These are phyloP conservation scores for Chrysochromulina tobinii DNA, from an alignment of 78 protist genomes.

Conservation along the genomic window DNA sequence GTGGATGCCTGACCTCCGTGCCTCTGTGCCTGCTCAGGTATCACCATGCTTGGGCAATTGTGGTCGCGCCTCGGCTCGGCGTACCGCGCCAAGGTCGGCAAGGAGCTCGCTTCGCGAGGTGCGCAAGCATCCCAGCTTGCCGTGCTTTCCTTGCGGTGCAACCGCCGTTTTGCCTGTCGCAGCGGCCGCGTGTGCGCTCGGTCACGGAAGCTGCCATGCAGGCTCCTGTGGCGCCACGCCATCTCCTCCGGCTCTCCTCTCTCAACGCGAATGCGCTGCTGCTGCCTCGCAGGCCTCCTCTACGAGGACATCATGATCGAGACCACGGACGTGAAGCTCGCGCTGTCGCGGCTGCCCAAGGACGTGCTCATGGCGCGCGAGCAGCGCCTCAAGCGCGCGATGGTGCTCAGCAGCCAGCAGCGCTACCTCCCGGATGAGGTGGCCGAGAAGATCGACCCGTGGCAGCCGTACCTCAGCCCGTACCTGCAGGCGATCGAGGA, in stretches of 20 bases:
- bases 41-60: not conserved
- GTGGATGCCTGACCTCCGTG: too few species aligned
- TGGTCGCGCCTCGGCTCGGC: not conserved
- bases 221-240: too few species aligned
- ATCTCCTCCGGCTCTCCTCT: too few species aligned
- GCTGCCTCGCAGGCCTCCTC: not conserved
- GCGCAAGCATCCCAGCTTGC: not conserved
- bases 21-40: too few species aligned
- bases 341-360: not conserved
- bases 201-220: too few species aligned
- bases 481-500: not conserved
- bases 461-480: not conserved
- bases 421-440: not conserved
- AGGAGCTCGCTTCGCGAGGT: not conserved
- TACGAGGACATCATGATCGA: not conserved
- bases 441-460: not conserved
- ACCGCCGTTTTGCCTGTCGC: too few species aligned
- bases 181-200: too few species aligned
- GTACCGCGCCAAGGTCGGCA: constrained; percentile 16
- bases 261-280: not conserved
- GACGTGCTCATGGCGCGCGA: not conserved
- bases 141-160: too few species aligned
- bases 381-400: constrained; percentile 26
- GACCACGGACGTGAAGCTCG: constrained; percentile 15
- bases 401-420: not conserved